Evolutionary conservation across 352 stramenopile species (phyloP), one percentile per base, ranked within the genome.

Genomic region (Phytopythium helicoides): DNA sequence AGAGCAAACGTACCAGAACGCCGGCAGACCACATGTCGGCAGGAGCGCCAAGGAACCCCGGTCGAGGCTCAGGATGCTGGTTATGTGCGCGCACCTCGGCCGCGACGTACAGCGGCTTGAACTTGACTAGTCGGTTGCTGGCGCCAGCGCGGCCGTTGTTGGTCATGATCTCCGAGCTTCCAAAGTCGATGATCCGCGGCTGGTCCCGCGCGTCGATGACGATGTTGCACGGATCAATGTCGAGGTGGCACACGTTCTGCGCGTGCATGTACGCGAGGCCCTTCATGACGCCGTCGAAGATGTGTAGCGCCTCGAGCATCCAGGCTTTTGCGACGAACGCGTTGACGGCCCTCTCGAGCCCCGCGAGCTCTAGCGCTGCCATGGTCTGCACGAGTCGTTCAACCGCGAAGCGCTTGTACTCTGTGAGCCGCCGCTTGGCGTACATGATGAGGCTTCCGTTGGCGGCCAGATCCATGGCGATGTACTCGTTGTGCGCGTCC

Each of bases 21-120:
- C 81, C 81, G 7, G 75, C 63, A 11, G 81, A 87, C 81, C 81
- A 92, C 76, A 92, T 89, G 53, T 92, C 81, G 9, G 81, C 81
- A 0, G 81, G 72, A 3, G 76, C 73, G n/a, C 81, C 81, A 5
- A 81, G 55, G 51, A 92, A 92, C 12, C 79, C 74, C 0, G 79
- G 74, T 6, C 79, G 71, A 9, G 79, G 81, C 3, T 69, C 54
- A n/a, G 59, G 28, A n/a, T 76, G 64, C 18, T 74, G 66, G 42
- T 89, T 89, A 54, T 92, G 78, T 19, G 57, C 52, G 16, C 77
- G 76, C 45, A 92, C 81, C 59, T 92, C 81, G 12, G 73, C 67
- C 6, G 81, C 73, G 11, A 87, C 81, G 54, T 88, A 92, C 0
- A 89, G 63, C 25, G 81, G 78, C 50, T 92, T 92, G 54, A 87